Evolutionary conservation across 805 yeast genomes (phyloP), one percentile per base, ranked within the genome.

Genomic region (Yamadazyma sp.): DNA sequence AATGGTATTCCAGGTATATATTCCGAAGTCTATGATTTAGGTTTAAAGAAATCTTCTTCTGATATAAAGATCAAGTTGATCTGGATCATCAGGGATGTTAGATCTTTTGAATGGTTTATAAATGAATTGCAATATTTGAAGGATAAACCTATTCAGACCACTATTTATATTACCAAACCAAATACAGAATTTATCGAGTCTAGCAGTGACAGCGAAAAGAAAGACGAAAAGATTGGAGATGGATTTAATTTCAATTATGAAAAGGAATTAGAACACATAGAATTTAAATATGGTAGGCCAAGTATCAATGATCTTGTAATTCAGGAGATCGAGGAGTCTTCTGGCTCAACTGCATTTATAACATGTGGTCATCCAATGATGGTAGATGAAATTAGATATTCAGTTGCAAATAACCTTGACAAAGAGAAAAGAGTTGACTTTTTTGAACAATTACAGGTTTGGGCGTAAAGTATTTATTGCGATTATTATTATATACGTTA

Each of bases 391-490:
- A 45, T 78, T 14, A 69, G 91, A 50, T 51, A 60, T 25, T 53
- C 70, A 4, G 71, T 79, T 3, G 63, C 72, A 0, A 44, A 61
- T 27, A 53, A 70, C 37, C 52, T 78, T 33, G 57, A 64, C 22
- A 39, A 48, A 13, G 53, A 67, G 11, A 62, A 70, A 31, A 69
- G 84, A 28, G 73, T 84, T 13, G 89, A 82, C 42, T 79, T 79
- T 49, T 80, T 68, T 50, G 95, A 86, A 53, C 89, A 83, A 50
- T 69, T 82, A 31, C 87, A 82, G 59, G 67, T 73, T 10, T 85
- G 95, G 94, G 62, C 70, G 1, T 64, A 44, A 42, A 28, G 16
- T 24, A 12, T 14, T 24, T 12, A 14, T 24, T 24, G 12, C 18
- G 15, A 11, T 16, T 16, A 16, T 18, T n/a, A n/a, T 27, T 13